Percentiles rank a stretch among this genome's conserved stretches.
Conservation (phyloP, 129 eudicot genomes). For the Daucus carota region DNA sequence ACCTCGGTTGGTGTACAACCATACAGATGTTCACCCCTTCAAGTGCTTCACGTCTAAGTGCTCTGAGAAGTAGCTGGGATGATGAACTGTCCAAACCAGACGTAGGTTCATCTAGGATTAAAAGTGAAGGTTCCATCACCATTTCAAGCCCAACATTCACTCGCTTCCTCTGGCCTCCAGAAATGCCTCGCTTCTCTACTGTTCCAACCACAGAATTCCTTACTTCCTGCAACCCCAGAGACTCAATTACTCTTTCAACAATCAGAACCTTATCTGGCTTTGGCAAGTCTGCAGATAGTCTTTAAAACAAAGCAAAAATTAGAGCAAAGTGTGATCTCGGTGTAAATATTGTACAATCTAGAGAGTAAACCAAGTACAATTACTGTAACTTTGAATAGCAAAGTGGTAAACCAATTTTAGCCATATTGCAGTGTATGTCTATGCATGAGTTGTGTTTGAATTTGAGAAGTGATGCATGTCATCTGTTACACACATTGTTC, state of each 20-base stretch:
- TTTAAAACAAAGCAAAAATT: conserved; percentile 11
- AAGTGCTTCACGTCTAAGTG: conserved; percentile 79
- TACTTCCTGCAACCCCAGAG: conserved; percentile 73
- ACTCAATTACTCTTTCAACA: conserved; percentile 77
- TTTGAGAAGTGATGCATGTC: background rate
- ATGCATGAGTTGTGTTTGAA: background rate
- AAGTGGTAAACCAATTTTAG: background rate
- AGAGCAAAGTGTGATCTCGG: background rate
- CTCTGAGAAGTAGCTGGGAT: conserved; percentile 78
- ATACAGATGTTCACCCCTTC: conserved; percentile 88
- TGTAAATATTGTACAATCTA: background rate
- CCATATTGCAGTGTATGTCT: background rate
- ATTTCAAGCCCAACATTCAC: conserved; percentile 91
- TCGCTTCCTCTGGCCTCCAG: conserved; percentile 94
- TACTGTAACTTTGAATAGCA: background rate
- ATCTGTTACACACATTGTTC: background rate
- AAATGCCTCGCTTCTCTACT: conserved; percentile 89
- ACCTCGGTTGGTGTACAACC: conserved; percentile 99
- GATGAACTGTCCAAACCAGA: conserved; percentile 96
- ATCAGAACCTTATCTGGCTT: conserved; percentile 75
- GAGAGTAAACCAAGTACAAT: background rate
- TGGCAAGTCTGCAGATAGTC: conserved; percentile 65
- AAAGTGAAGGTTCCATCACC: conserved; percentile 93
- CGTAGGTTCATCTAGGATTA: conserved; percentile 89
- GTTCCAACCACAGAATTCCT: conserved; percentile 84